Evolutionary conservation across 495 filamentous ascomycete species (phyloP).

Genomic region (Penicilliopsis zonata): DNA sequence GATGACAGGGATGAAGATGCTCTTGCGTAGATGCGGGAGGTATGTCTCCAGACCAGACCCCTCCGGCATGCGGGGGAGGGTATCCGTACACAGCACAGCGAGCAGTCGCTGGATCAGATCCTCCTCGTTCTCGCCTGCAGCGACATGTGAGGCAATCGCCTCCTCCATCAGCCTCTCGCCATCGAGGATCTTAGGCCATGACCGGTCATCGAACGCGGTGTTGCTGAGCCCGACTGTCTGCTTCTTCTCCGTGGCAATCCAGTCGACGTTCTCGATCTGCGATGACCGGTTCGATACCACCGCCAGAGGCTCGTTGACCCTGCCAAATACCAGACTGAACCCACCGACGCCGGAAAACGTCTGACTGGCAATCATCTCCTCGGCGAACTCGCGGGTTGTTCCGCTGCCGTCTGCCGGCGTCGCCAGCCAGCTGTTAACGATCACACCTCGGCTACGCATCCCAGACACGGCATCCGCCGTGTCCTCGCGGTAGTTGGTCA

Average conservation of each 20-base stretch:
- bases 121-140: constrained; percentile 41
- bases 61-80: constrained; percentile 47
- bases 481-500: constrained; percentile 87
- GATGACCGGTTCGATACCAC: constrained; percentile 82
- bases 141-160: constrained; percentile 34
- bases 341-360: constrained; percentile 60
- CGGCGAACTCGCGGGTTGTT: constrained; percentile 52
- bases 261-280: constrained; percentile 39
- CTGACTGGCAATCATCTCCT: constrained; percentile 43
- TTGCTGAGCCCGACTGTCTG: constrained; percentile 78
- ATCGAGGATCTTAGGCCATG: constrained; percentile 74
- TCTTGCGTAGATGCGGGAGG: constrained; percentile 56
- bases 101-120: constrained; percentile 61
- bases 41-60: constrained; percentile 55
- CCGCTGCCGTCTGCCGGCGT: constrained; percentile 14
- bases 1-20: constrained; percentile 74
- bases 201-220: constrained; percentile 56
- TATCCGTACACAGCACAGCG: constrained; percentile 56
- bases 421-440: constrained; percentile 82
- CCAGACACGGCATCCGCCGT: constrained; percentile 38
- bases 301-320: constrained; percentile 63
- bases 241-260: constrained; percentile 53
- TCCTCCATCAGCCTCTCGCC: constrained; percentile 37
- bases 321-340: constrained; percentile 84
- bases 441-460: constrained; percentile 61